phyloP scores from a whole-genome alignment of 306 rosid species.

The Urtica urens region DNA sequence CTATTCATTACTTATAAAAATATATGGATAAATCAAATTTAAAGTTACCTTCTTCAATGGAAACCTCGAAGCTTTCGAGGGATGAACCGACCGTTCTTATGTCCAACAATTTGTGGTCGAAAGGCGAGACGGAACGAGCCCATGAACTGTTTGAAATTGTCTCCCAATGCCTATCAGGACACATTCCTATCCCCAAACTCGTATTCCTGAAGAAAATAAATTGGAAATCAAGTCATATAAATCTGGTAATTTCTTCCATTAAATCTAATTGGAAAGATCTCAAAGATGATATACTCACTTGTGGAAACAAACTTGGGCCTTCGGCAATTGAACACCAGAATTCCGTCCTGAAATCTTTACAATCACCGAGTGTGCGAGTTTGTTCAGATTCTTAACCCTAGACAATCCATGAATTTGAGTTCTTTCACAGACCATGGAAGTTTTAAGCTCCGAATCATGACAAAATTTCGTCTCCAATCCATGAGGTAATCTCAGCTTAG shows the following conservation, averaged over 20 bases:
- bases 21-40: no score
- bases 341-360: slow-evolving; percentile 41
- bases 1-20: no score
- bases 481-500: slow-evolving; percentile 36
- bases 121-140: slow-evolving; percentile 71
- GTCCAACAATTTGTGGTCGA: slow-evolving; percentile 60
- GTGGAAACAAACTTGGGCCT: slow-evolving; percentile 71
- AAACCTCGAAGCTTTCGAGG: slow-evolving; percentile 56
- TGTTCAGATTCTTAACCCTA: slow-evolving; percentile 49
- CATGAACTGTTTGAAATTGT: slow-evolving; percentile 59
- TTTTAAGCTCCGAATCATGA: slow-evolving; percentile 48
- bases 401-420: slow-evolving; percentile 46
- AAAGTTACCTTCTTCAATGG: slow-evolving; percentile 59
- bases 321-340: slow-evolving; percentile 29
- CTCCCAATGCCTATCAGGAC: slow-evolving; percentile 74
- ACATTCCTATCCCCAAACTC: slow-evolving; percentile 65
- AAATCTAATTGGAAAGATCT: not conserved
- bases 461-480: slow-evolving; percentile 44
- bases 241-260: not conserved
- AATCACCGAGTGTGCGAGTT: slow-evolving; percentile 45
- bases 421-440: slow-evolving; percentile 50
- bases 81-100: slow-evolving; percentile 38
- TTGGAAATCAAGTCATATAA: not conserved
- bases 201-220: slow-evolving; percentile 33
- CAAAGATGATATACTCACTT: slow-evolving; percentile 34